phyloP scores from a whole-genome alignment of 2,329 filamentous ascomycete genomes.

The Exutisphaerella laricina region DNA sequence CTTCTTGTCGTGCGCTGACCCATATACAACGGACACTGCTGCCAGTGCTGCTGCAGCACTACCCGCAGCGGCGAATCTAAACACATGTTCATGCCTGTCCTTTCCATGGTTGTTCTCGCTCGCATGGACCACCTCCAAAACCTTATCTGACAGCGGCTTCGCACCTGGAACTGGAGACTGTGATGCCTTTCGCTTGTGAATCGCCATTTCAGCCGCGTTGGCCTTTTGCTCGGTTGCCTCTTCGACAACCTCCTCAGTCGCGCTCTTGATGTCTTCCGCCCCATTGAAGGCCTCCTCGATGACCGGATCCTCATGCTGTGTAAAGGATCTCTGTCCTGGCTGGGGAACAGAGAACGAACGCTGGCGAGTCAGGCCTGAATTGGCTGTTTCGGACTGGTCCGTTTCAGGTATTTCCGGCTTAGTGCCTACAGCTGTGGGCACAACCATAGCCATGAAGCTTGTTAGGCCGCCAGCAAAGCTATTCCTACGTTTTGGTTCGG shows the following conservation, averaged over 20 bases:
- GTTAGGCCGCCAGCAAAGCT: conserved; percentile 20
- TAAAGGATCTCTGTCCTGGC: neutral
- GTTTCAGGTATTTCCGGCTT: conserved; percentile 1
- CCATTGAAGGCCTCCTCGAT: conserved; percentile 2
- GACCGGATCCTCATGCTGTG: conserved; percentile 3
- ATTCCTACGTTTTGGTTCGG: conserved; percentile 16
- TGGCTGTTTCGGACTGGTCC: neutral
- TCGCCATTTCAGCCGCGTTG: conserved; percentile 20
- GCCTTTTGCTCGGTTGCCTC: conserved; percentile 18
- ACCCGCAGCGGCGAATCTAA: conserved; percentile 17
- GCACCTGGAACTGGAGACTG: conserved; percentile 5
- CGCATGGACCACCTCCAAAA: conserved; percentile 5
- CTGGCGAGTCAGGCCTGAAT: conserved; percentile 19
- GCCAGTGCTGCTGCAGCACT: conserved; percentile 14
- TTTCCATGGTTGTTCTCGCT: conserved; percentile 10
- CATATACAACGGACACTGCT: conserved; percentile 11
- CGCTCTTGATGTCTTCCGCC: conserved; percentile 4
- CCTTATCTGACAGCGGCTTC: conserved; percentile 9
- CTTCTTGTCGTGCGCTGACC: conserved; percentile 4
- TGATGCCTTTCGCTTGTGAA: conserved; percentile 12
- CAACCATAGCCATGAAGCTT: conserved; percentile 7
- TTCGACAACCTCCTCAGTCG: conserved; percentile 11
- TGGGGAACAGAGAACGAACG: conserved; percentile 26
- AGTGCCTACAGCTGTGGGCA: neutral
- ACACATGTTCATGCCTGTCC: conserved; percentile 3